Evolutionary conservation across 129 eudicot genomes (phyloP), one percentile per base, ranked within the genome.

Genomic region (Flaveria sonorensis): DNA sequence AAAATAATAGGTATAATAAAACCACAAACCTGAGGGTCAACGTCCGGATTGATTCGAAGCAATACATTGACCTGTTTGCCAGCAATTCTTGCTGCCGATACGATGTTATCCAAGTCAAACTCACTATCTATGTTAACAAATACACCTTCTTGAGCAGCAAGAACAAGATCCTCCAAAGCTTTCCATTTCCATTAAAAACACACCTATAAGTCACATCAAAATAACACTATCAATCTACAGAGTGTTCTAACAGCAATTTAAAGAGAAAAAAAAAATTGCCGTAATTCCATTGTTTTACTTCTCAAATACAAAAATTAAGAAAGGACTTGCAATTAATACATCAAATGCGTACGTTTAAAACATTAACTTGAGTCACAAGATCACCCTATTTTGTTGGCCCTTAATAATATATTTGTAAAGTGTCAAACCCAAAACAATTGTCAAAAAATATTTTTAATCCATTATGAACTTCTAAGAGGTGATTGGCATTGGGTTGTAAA

Each of bases 41-140:
- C 99, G 79, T 95, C 99, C 1, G 99, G 99, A 84, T 95, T 95
- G 67, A 95, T 95, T 30, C 99, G 89, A 53, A 95, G 92, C 73
- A 95, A 79, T 56, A 95, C 99, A 80, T 95, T 95, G 20, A 91
- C 96, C 76, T 84, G 86, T 82, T 95, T 95, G 64, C 92, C 92
- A 12, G 96, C 79, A 53, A 95, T 86, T 83, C 97, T 87, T 75
- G 99, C 94, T 73, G 99, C 99, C 6, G 90, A 81, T 36, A 95
- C 97, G 71, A 95, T 95, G 74, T 95, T 95, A 32, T 95, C 96
- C 88, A 95, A 72, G 78, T 95, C 99, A 79, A 95, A 95, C 73
- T 95, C 99, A 77, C 99, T 95, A 39, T 95, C 97, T 61, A 95
- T 83, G 77, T 95, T 95, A 39, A 95, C 94, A 82, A 91, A 89